phyloP scores from a whole-genome alignment of 2,329 filamentous ascomycete species.

The Coniochaeta sp. region DNA sequence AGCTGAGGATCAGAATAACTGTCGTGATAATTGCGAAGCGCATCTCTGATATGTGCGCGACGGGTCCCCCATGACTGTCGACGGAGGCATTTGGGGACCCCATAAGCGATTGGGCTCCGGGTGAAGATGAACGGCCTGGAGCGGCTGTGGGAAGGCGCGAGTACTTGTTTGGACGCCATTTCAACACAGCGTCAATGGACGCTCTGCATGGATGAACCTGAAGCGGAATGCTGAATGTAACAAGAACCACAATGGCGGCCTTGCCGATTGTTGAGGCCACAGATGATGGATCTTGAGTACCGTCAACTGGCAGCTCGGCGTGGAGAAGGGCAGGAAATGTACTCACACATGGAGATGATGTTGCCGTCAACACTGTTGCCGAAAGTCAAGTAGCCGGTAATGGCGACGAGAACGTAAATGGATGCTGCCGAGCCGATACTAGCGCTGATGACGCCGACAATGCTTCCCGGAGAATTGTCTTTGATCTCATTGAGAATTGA shows the following conservation, averaged over 20 bases:
- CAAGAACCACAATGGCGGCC: constrained; percentile 88
- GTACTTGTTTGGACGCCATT: constrained; percentile 66
- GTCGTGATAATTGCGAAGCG: constrained; percentile 89
- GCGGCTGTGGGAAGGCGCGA: constrained; percentile 28
- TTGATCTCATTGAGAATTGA: constrained; percentile 93
- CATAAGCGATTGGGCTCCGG: constrained; percentile 31
- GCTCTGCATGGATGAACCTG: constrained; percentile 95
- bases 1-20: constrained; percentile 73
- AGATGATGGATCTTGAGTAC: constrained; percentile 53
- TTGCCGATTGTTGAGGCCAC: constrained; percentile 86
- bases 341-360: constrained; percentile 85
- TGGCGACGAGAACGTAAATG: constrained; percentile 84
- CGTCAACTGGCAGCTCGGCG: constrained; percentile 6
- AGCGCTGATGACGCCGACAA: constrained; percentile 69
- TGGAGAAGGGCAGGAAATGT: neutral
- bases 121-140: constrained; percentile 24
- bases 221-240: constrained; percentile 92
- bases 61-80: constrained; percentile 40
- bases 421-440: constrained; percentile 85
- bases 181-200: constrained; percentile 88
- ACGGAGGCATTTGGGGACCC: constrained; percentile 19
- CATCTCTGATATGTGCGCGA: constrained; percentile 69
- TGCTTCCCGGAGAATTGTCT: constrained; percentile 69
- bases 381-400: constrained; percentile 94
- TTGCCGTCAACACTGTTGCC: constrained; percentile 85